A percentile compares a stretch with the other conserved stretches of the same genome.
These are phyloP conservation scores for Naganishia friedmannii DNA, from an alignment of 768 basidiomycete genomes.

Conservation along the genomic window DNA sequence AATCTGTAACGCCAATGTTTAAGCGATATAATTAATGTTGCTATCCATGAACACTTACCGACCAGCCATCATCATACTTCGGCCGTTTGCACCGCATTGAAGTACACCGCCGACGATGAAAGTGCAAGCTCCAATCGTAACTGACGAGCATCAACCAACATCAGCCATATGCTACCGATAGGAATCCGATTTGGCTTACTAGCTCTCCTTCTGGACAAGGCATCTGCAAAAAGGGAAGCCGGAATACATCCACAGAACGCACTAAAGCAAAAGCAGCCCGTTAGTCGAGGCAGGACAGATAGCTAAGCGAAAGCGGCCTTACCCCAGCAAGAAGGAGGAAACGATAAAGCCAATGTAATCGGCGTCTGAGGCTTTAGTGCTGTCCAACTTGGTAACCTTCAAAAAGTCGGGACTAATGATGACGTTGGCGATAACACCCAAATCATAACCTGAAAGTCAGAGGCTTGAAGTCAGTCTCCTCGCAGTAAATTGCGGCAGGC, in stretches of 20 bases:
- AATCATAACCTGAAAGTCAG: slow-evolving; percentile 34
- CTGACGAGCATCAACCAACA: neutral
- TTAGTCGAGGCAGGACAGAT: neutral
- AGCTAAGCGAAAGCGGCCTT: neutral
- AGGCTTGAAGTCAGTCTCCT: neutral
- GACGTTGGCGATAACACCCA: slow-evolving; percentile 49
- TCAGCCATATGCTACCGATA: neutral
- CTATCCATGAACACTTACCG: neutral
- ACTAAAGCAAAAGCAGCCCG: neutral
- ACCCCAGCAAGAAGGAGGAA: slow-evolving; percentile 43
- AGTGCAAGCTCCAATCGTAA: slow-evolving; percentile 6
- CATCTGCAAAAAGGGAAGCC: slow-evolving; percentile 28
- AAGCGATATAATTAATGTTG: neutral
- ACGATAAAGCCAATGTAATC: slow-evolving; percentile 44
- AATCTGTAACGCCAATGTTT: slow-evolving; percentile 51
- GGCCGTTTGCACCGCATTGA: slow-evolving; percentile 30
- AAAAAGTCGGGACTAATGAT: slow-evolving; percentile 42
- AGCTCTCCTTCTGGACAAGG: slow-evolving; percentile 29
- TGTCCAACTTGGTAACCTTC: slow-evolving; percentile 7
- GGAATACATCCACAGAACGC: slow-evolving; percentile 34
- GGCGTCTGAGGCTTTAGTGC: slow-evolving; percentile 7
- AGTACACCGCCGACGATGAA: slow-evolving; percentile 37
- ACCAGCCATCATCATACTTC: slow-evolving; percentile 34
- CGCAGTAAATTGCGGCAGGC: neutral
- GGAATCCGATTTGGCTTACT: slow-evolving; percentile 16